These are phyloP conservation scores for Tinospora cordifolia DNA, from an alignment of 164 flowering plant genomes.

Conservation along the genomic window DNA sequence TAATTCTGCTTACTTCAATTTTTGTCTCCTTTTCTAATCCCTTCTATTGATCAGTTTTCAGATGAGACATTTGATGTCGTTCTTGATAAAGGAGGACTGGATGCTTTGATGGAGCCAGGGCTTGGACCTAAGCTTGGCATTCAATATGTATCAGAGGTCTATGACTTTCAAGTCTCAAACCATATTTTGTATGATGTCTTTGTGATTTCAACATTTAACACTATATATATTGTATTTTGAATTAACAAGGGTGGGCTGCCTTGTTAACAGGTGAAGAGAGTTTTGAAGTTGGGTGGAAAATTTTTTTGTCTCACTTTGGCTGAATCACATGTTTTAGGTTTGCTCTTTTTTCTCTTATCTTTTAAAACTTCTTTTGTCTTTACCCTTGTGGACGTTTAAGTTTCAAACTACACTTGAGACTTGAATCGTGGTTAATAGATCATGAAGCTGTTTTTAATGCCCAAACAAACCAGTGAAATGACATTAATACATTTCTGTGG, in stretches of 20 bases:
- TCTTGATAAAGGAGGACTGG: conserved; percentile 93
- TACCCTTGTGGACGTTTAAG: background rate
- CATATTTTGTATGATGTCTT: conserved; percentile 10
- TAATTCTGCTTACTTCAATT: too few relatives aligned
- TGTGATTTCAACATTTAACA: background rate
- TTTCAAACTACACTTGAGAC: background rate
- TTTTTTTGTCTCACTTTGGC: conserved; percentile 82
- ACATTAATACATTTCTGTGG: background rate
- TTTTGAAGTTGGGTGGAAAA: conserved; percentile 56
- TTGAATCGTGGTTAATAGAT: background rate
- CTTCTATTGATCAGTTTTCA: conserved; percentile 38
- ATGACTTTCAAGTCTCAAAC: conserved; percentile 16
- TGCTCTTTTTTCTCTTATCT: conserved; percentile 8
- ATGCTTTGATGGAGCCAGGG: conserved; percentile 97
- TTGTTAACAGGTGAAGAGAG: conserved; percentile 66
- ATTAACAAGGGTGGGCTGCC: conserved; percentile 7
- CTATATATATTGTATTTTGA: conserved; percentile 1
- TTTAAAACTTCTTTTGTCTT: background rate
- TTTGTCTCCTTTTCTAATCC: background rate
- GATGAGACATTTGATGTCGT: conserved; percentile 62
- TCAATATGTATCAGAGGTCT: conserved; percentile 78
- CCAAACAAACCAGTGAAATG: background rate
- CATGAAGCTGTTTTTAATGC: background rate
- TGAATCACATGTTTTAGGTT: conserved; percentile 92
- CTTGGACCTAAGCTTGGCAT: conserved; percentile 68